Conservation (phyloP, 345 rosid species). For the Citrus sp. region DNA sequence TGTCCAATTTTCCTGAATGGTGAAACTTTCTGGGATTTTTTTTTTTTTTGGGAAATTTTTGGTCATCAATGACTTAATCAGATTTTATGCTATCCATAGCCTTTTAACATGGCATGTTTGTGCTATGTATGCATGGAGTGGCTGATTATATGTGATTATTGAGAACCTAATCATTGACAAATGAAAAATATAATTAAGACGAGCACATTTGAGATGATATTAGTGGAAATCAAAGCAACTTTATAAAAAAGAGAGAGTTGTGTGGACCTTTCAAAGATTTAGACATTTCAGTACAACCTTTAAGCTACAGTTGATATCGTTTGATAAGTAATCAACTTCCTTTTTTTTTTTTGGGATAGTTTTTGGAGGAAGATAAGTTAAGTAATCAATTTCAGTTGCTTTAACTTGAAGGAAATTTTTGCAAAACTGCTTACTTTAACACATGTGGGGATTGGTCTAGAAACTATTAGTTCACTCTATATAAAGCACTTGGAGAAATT, state of each 20-base stretch:
- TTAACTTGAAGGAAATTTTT: background rate
- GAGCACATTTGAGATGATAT: slow-evolving; percentile 10
- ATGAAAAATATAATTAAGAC: slow-evolving; percentile 5
- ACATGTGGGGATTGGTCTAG: background rate
- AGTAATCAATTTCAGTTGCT: background rate
- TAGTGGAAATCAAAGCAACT: slow-evolving; percentile 11
- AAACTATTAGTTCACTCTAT: background rate
- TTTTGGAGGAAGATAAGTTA: background rate
- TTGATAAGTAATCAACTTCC: background rate
- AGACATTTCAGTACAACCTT: background rate
- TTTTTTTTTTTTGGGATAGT: too few relatives aligned
- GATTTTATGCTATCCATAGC: background rate
- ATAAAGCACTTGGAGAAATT: background rate
- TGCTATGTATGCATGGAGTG: background rate
- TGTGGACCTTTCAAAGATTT: background rate
- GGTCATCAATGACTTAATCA: background rate
- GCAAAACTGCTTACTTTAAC: slow-evolving; percentile 4
- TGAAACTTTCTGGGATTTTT: background rate
- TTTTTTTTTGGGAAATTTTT: background rate
- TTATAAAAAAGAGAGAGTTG: slow-evolving; percentile 3
- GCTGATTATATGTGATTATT: slow-evolving; percentile 5
- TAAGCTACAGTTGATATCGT: background rate
- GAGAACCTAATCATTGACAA: slow-evolving; percentile 16
- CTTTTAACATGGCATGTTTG: background rate
- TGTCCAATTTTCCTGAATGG: too few relatives aligned